Evolutionary conservation across 345 rosid species (phyloP).

Genomic region (Salix viminalis): DNA sequence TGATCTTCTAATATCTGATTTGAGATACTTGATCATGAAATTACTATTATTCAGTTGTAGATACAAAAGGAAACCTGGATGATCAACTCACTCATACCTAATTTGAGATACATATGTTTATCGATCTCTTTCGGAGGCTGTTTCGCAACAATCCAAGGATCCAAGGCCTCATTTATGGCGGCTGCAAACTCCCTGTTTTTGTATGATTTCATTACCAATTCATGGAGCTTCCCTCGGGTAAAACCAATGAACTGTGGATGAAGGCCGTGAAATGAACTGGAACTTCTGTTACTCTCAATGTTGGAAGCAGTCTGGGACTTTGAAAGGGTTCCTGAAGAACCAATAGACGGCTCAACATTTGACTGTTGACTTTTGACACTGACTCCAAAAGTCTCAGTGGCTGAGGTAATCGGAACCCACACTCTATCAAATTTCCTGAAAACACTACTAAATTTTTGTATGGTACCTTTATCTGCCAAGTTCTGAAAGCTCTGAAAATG

Average conservation of each 20-base stretch:
- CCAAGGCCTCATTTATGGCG: slow-evolving; percentile 91
- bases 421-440: slow-evolving; percentile 82
- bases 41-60: background rate
- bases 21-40: background rate
- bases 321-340: slow-evolving; percentile 37
- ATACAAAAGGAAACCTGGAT: background rate
- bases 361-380: slow-evolving; percentile 30
- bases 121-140: slow-evolving; percentile 91
- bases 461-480: slow-evolving; percentile 63
- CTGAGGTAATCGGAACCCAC: slow-evolving; percentile 75
- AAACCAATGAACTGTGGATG: slow-evolving; percentile 96
- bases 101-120: slow-evolving; percentile 63
- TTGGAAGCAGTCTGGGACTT: slow-evolving; percentile 24
- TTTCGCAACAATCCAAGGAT: slow-evolving; percentile 90
- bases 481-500: slow-evolving; percentile 66
- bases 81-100: slow-evolving; percentile 49
- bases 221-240: slow-evolving; percentile 89
- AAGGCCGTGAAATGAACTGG: slow-evolving; percentile 49
- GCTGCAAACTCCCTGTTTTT: slow-evolving; percentile 95
- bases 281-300: slow-evolving; percentile 26
- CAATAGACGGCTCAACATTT: slow-evolving; percentile 31
- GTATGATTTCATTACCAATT: slow-evolving; percentile 91
- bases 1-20: background rate
- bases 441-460: slow-evolving; percentile 69
- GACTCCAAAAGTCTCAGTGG: slow-evolving; percentile 40